These are phyloP conservation scores for Aspergillus indologenus DNA, from an alignment of 495 filamentous ascomycete genomes.

Conservation along the genomic window DNA sequence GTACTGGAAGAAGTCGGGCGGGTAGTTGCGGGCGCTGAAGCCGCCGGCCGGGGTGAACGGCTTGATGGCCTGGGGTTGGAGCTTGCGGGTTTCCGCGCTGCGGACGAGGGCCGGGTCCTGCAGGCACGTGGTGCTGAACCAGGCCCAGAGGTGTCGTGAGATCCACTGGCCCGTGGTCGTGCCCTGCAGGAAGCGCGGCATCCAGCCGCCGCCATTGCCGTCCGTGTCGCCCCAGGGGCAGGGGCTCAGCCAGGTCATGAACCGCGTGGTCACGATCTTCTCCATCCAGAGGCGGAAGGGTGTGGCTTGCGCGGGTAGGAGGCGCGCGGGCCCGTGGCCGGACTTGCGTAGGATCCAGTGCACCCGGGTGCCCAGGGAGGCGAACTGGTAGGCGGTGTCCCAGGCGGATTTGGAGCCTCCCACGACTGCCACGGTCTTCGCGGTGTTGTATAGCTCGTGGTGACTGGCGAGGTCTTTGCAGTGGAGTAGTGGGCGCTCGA, in stretches of 20 bases:
- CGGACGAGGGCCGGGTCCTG: not conserved
- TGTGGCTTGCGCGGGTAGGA: not conserved
- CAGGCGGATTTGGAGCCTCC: conserved; percentile 63
- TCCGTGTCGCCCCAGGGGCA: conserved; percentile 57
- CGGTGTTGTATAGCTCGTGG: not conserved
- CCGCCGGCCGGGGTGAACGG: conserved; percentile 56
- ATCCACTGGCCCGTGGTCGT: conserved; percentile 63
- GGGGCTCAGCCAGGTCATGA: conserved; percentile 60
- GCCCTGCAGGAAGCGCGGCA: conserved; percentile 58
- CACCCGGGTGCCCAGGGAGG: conserved; percentile 56
- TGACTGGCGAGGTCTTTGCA: not conserved
- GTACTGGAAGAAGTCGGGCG: conserved; percentile 57
- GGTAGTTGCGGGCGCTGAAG: conserved; percentile 64
- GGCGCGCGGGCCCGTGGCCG: conserved; percentile 58
- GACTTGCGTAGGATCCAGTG: conserved; percentile 72
- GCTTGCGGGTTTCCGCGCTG: conserved; percentile 52
- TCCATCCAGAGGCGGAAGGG: conserved; percentile 56
- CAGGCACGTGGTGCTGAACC: conserved; percentile 54
- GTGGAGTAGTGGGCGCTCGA: conserved; percentile 5
- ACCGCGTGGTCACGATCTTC: conserved; percentile 57
- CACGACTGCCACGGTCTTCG: conserved; percentile 47
- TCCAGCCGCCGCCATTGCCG: conserved; percentile 39
- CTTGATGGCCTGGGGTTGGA: conserved; percentile 53
- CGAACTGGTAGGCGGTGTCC: conserved; percentile 60
- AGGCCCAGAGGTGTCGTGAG: conserved; percentile 62